A percentile compares a stretch with the other conserved stretches of the same genome.
Conservation (phyloP, 208 protist species). For the Lotmaria passim region DNA sequence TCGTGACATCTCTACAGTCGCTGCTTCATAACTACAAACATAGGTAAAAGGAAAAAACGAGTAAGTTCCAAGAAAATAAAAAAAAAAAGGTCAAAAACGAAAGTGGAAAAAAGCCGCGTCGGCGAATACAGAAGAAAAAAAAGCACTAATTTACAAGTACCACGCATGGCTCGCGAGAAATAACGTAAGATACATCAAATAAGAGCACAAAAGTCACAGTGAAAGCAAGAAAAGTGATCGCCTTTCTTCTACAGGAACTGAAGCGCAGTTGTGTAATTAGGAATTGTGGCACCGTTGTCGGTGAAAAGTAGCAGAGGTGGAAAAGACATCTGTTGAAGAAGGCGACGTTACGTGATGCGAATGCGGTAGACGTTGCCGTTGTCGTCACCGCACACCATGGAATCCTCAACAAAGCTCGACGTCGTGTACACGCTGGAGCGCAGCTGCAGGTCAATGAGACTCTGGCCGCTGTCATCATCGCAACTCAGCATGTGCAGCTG, state of each 20-base stretch:
- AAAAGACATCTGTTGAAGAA: background rate
- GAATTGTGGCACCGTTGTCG: background rate
- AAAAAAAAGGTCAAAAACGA: background rate
- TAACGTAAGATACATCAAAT: background rate
- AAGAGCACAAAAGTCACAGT: background rate
- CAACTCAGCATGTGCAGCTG: constrained; percentile 48
- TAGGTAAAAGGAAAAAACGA: background rate
- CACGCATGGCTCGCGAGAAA: background rate
- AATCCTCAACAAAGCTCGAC: constrained; percentile 35
- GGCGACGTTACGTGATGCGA: constrained; percentile 29
- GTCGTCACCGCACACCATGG: constrained; percentile 60
- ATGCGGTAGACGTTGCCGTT: constrained; percentile 69
- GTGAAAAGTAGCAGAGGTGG: background rate
- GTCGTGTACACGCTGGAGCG: constrained; percentile 46
- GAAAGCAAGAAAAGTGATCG: constrained; percentile 4
- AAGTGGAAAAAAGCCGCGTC: background rate
- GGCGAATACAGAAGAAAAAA: background rate
- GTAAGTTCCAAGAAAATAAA: constrained; percentile 4
- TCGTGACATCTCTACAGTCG: background rate
- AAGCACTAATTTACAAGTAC: constrained; percentile 2
- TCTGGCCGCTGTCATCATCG: constrained; percentile 24
- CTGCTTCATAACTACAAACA: background rate
- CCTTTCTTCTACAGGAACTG: too few relatives aligned
- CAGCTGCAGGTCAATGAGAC: constrained; percentile 54
- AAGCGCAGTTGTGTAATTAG: too few relatives aligned